Percentiles rank a stretch among this genome's conserved stretches.
These are phyloP conservation scores for Kluyveromyces marxianus DNA, from an alignment of 1,139 yeast species.

Conservation along the genomic window DNA sequence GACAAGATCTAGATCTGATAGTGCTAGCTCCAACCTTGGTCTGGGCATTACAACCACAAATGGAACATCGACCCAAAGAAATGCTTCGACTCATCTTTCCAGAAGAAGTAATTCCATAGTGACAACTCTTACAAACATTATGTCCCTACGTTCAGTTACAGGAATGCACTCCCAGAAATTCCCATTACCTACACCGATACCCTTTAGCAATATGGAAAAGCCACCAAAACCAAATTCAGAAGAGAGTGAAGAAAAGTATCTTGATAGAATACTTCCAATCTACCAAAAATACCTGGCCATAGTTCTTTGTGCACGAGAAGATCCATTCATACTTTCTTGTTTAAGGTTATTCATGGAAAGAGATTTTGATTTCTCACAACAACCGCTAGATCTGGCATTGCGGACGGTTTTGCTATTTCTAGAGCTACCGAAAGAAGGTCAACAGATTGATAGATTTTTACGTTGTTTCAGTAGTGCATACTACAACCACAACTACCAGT, in stretches of 20 bases:
- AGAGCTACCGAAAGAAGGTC: slow-evolving; percentile 59
- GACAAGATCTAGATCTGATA: slow-evolving; percentile 8
- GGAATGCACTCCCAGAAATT: slow-evolving; percentile 15
- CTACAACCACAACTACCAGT: slow-evolving; percentile 30
- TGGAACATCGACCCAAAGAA: slow-evolving; percentile 5
- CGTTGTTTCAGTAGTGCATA: slow-evolving; percentile 47
- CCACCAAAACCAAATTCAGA: slow-evolving; percentile 30
- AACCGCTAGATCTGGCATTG: slow-evolving; percentile 56
- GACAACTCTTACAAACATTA: slow-evolving; percentile 32
- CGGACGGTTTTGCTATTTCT: slow-evolving; percentile 49
- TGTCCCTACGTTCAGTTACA: slow-evolving; percentile 27
- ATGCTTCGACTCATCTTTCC: slow-evolving; percentile 11
- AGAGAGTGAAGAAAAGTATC: slow-evolving; percentile 34
- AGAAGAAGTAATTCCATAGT: slow-evolving; percentile 33
- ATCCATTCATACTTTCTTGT: slow-evolving; percentile 33
- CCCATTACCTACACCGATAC: slow-evolving; percentile 8
- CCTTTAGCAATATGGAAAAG: slow-evolving; percentile 14
- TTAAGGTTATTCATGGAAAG: slow-evolving; percentile 34
- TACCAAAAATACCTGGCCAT: slow-evolving; percentile 35
- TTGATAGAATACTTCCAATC: slow-evolving; percentile 29
- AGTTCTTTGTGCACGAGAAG: slow-evolving; percentile 33
- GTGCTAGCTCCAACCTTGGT: slow-evolving; percentile 2
- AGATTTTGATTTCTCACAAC: slow-evolving; percentile 40
- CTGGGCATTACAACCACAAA: not conserved
- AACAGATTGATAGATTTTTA: slow-evolving; percentile 60